A percentile compares a stretch with the other conserved stretches of the same genome.
Conservation (phyloP, 2,329 filamentous ascomycete genomes). For the Aureobasidium sp. region DNA sequence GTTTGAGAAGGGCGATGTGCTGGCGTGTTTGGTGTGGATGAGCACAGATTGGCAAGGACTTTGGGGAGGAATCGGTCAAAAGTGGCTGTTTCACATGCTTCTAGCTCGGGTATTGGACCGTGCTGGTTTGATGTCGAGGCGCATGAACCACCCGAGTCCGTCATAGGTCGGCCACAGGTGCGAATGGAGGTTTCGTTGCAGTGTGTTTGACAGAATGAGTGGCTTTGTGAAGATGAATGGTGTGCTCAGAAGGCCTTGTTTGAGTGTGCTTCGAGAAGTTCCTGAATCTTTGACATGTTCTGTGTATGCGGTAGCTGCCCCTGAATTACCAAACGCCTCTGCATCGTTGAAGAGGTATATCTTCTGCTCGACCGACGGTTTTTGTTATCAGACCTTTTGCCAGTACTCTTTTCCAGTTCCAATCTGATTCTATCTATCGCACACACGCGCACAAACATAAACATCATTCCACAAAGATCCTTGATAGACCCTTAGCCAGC, state of each 20-base stretch:
- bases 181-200: background rate
- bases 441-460: background rate
- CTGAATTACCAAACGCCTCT: constrained; percentile 13
- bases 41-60: constrained; percentile 3
- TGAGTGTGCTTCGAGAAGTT: background rate
- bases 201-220: background rate
- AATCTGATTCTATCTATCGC: background rate
- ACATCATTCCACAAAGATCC: background rate
- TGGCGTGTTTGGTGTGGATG: background rate
- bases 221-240: background rate
- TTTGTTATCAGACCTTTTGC: background rate
- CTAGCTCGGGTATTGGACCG: background rate
- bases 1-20: background rate
- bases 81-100: constrained; percentile 11
- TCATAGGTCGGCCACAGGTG: background rate
- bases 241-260: constrained; percentile 9
- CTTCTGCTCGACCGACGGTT: background rate
- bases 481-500: constrained; percentile 2
- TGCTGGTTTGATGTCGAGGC: background rate
- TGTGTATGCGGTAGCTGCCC: background rate
- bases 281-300: constrained; percentile 1
- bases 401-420: background rate
- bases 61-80: background rate
- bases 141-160: background rate
- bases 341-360: constrained; percentile 2